phyloP scores from a whole-genome alignment of 2,329 filamentous ascomycete species.

The Nothophoma quercina region DNA sequence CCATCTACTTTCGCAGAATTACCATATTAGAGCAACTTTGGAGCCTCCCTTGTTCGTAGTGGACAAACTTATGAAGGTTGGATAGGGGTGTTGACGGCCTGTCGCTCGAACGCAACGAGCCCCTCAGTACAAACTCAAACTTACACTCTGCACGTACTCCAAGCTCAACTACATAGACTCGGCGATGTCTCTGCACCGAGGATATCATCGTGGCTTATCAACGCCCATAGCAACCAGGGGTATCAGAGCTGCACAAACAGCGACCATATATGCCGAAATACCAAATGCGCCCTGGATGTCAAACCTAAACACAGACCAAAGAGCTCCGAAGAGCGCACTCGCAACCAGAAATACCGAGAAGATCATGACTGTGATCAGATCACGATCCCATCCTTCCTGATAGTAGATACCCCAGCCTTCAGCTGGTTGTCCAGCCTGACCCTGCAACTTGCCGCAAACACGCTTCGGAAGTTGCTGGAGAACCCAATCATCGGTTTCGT shows the following conservation, averaged over 20 bases:
- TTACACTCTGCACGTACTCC: too few relatives aligned
- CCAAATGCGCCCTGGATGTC: conserved; percentile 38
- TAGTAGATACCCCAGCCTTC: conserved; percentile 40
- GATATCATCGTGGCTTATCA: too few relatives aligned
- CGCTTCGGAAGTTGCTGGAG: conserved; percentile 34
- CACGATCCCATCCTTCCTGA: conserved; percentile 31
- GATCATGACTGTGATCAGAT: conserved; percentile 19
- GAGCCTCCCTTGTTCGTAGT: too few relatives aligned
- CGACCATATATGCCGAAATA: conserved; percentile 23
- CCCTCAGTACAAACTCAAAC: too few relatives aligned
- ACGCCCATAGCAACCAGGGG: background rate
- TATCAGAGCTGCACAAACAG: background rate
- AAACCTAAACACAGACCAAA: conserved; percentile 31
- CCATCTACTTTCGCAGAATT: too few relatives aligned
- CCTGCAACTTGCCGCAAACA: conserved; percentile 27
- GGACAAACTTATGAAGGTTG: too few relatives aligned
- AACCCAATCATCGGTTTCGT: conserved; percentile 30
- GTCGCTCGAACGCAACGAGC: too few relatives aligned
- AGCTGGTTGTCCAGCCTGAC: conserved; percentile 25
- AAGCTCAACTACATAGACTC: too few relatives aligned
- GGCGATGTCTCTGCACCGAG: too few relatives aligned
- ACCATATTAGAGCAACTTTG: too few relatives aligned
- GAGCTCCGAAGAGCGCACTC: conserved; percentile 30
- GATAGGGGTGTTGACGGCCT: too few relatives aligned
- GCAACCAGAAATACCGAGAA: conserved; percentile 22